Percentiles rank a stretch among this genome's conserved stretches.
Evolutionary conservation across 106 monocot species (phyloP).

Genomic region (Hemerocallis citrina): DNA sequence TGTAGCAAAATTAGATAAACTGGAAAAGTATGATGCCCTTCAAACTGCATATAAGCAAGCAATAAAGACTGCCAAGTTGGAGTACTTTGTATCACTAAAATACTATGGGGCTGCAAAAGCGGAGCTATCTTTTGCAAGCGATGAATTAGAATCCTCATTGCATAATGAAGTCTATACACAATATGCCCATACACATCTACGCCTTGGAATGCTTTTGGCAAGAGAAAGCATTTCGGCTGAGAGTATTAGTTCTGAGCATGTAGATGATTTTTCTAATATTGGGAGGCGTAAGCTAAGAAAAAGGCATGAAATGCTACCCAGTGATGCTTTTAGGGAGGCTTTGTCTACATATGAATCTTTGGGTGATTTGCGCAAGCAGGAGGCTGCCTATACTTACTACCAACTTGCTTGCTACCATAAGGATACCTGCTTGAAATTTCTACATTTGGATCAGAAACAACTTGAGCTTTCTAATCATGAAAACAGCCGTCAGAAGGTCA

Average conservation of each 20-base stretch:
- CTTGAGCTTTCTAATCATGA: slow-evolving; percentile 38
- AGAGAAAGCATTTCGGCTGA: slow-evolving; percentile 44
- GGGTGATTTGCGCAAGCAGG: slow-evolving; percentile 77
- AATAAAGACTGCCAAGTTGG: slow-evolving; percentile 63
- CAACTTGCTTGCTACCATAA: slow-evolving; percentile 83
- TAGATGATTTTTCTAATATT: slow-evolving; percentile 12
- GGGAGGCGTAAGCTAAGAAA: slow-evolving; percentile 18
- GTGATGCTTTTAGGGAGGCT: slow-evolving; percentile 91
- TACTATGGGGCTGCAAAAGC: slow-evolving; percentile 69
- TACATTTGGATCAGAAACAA: slow-evolving; percentile 52
- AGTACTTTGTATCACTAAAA: slow-evolving; percentile 70
- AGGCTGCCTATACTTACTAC: slow-evolving; percentile 85
- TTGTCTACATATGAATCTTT: slow-evolving; percentile 75
- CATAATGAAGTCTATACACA: slow-evolving; percentile 74
- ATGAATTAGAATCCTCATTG: slow-evolving; percentile 31
- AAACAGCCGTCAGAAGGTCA: slow-evolving; percentile 57
- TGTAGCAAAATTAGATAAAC: slow-evolving; percentile 56
- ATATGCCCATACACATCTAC: slow-evolving; percentile 75
- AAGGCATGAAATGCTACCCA: slow-evolving; percentile 46
- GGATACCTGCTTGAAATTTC: slow-evolving; percentile 55
- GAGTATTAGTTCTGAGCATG: slow-evolving; percentile 10
- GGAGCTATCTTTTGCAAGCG: slow-evolving; percentile 36
- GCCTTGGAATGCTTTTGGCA: slow-evolving; percentile 93
- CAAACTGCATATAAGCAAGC: slow-evolving; percentile 46
- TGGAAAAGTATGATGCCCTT: slow-evolving; percentile 29